Percentiles rank a stretch among this genome's conserved stretches.
phyloP scores from a whole-genome alignment of 1,284 basidiomycete genomes.

The Ceratobasidium sp. region DNA sequence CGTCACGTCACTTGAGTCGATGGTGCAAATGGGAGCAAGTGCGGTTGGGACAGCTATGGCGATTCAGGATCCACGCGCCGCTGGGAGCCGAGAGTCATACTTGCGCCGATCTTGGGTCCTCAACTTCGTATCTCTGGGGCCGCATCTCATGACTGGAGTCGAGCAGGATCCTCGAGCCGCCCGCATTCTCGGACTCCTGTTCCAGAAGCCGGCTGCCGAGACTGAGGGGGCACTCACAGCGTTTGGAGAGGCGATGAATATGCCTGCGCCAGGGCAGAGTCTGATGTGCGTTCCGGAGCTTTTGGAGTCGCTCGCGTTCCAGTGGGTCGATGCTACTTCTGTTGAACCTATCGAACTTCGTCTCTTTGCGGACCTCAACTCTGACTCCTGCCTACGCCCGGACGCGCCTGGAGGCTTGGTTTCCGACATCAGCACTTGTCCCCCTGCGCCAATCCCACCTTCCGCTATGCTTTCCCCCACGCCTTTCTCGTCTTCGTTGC shows the following conservation, averaged over 20 bases:
- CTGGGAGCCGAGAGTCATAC: constrained; percentile 75
- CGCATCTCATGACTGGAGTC: constrained; percentile 87
- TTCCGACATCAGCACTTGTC: too few relatives aligned
- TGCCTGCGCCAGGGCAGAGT: constrained; percentile 75
- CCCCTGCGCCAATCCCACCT: background rate
- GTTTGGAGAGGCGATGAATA: constrained; percentile 64
- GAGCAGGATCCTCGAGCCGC: constrained; percentile 76
- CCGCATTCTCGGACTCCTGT: constrained; percentile 78
- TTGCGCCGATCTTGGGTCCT: constrained; percentile 89
- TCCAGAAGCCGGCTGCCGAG: constrained; percentile 65
- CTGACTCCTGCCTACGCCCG: constrained; percentile 76
- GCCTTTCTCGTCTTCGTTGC: background rate
- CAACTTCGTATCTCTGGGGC: constrained; percentile 87
- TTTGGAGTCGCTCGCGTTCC: constrained; percentile 84
- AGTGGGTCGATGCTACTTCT: constrained; percentile 82
- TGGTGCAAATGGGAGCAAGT: constrained; percentile 58
- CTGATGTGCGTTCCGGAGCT: constrained; percentile 88
- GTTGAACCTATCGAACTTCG: constrained; percentile 70
- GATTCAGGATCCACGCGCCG: constrained; percentile 79
- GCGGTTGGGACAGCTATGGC: constrained; percentile 58
- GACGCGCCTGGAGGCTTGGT: too few relatives aligned
- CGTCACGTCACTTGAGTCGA: constrained; percentile 82
- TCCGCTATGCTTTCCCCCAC: background rate
- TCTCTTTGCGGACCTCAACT: constrained; percentile 75
- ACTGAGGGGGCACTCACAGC: constrained; percentile 45